A percentile compares a stretch with the other conserved stretches of the same genome.
Conservation (phyloP, 371 early-diverging fungal species). For the Apophysomyces trapeziformis region DNA sequence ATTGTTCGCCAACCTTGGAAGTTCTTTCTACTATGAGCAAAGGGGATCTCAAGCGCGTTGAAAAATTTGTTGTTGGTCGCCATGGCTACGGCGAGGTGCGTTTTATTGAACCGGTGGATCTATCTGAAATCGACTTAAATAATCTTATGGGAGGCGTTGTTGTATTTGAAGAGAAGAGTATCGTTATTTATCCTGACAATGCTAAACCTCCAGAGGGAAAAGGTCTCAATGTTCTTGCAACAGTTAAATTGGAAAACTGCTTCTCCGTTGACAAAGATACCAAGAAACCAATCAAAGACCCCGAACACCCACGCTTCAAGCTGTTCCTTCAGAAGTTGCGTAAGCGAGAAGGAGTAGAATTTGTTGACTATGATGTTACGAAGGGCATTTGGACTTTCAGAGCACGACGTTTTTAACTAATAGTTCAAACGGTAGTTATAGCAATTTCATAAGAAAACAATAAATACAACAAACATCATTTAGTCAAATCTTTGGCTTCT, state of each 20-base stretch:
- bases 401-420: constrained; percentile 79
- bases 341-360: constrained; percentile 70
- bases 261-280: constrained; percentile 83
- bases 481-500: no score
- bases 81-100: constrained; percentile 75
- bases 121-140: constrained; percentile 64
- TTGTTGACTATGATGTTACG: constrained; percentile 71
- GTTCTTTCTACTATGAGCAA: constrained; percentile 57
- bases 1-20: constrained; percentile 43
- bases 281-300: constrained; percentile 67
- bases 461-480: no score
- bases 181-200: constrained; percentile 82
- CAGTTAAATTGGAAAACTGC: constrained; percentile 79
- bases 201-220: constrained; percentile 81
- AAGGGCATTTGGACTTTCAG: constrained; percentile 90
- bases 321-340: constrained; percentile 73
- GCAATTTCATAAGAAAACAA: constrained; percentile 34
- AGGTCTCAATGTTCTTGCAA: constrained; percentile 89
- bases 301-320: constrained; percentile 71
- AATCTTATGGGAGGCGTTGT: constrained; percentile 86
- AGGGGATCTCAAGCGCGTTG: constrained; percentile 72
- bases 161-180: constrained; percentile 66
- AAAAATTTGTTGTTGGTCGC: constrained; percentile 76
- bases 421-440: constrained; percentile 67
- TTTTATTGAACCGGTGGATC: constrained; percentile 84